Evolutionary conservation across 306 rosid species (phyloP).

Genomic region (Malus domestica): DNA sequence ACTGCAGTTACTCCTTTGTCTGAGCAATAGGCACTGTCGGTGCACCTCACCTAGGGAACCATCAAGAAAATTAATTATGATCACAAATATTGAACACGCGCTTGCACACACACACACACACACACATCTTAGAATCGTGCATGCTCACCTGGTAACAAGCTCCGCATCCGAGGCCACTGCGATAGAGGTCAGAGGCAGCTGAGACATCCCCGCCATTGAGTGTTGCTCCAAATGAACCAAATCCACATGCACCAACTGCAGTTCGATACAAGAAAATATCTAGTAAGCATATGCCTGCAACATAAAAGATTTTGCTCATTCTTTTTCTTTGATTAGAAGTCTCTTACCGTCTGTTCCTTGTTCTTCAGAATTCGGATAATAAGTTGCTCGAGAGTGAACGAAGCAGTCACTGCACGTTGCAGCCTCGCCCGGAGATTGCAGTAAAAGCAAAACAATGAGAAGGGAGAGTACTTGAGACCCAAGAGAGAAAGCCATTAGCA

Average conservation of each 20-base stretch:
- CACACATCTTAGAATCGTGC: neutral
- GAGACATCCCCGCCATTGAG: conserved; percentile 81
- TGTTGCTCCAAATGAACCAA: conserved; percentile 86
- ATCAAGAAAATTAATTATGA: neutral
- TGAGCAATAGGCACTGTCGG: conserved; percentile 50
- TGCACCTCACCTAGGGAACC: conserved; percentile 60
- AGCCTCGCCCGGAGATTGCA: conserved; percentile 49
- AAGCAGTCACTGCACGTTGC: conserved; percentile 55
- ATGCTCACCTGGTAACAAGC: conserved; percentile 82
- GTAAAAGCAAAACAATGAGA: conserved; percentile 38
- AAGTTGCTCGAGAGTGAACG: conserved; percentile 65
- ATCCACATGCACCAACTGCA: conserved; percentile 75
- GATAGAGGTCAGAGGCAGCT: conserved; percentile 70
- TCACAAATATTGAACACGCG: neutral
- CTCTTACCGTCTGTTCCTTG: conserved; percentile 74
- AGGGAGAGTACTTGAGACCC: conserved; percentile 22
- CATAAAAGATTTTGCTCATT: conserved; percentile 5
- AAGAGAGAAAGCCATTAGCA: conserved; percentile 44
- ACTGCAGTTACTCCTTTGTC: conserved; percentile 63
- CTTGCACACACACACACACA: neutral
- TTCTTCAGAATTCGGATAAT: conserved; percentile 70
- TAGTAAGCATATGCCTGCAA: neutral
- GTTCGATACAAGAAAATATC: conserved; percentile 3
- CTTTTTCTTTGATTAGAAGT: neutral
- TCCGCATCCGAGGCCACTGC: conserved; percentile 84